Conservation (phyloP, 495 filamentous ascomycete genomes). For the Rhypophila decipiens region DNA sequence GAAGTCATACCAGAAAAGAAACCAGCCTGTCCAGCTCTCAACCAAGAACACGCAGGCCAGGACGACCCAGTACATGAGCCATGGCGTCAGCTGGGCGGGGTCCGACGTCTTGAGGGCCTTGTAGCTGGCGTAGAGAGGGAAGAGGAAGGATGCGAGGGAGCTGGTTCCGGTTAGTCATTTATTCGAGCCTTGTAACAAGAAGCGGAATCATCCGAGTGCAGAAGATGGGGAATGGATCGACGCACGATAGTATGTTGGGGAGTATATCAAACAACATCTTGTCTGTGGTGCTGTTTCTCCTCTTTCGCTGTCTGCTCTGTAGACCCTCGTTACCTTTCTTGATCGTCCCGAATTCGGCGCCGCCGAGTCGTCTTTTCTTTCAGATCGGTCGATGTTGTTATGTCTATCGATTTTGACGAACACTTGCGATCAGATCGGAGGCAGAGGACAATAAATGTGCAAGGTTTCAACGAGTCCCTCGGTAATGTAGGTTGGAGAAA, state of each 20-base stretch:
- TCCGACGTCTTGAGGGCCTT: slow-evolving; percentile 93
- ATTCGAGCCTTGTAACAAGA: neutral
- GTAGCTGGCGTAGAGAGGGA: slow-evolving; percentile 96
- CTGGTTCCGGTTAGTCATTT: slow-evolving; percentile 30
- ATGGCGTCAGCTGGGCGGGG: slow-evolving; percentile 88
- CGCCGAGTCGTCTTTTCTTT: neutral
- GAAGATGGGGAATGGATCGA: slow-evolving; percentile 16
- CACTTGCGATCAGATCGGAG: no score
- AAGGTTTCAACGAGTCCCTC: no score
- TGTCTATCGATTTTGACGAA: no score
- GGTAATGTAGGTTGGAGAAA: no score
- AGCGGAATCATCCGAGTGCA: neutral
- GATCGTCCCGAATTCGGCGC: neutral
- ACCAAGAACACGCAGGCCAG: slow-evolving; percentile 72
- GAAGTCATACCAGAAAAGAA: slow-evolving; percentile 65
- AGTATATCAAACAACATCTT: slow-evolving; percentile 77
- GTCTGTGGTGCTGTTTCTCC: neutral
- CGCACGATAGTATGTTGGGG: slow-evolving; percentile 74
- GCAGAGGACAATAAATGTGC: no score
- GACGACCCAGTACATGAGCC: slow-evolving; percentile 99
- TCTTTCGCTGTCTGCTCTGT: no score
- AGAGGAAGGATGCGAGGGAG: slow-evolving; percentile 83
- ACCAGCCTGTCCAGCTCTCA: slow-evolving; percentile 81
- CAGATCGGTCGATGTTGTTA: no score
- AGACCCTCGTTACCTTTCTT: no score